Evolutionary conservation across 352 stramenopile genomes (phyloP), one percentile per base, ranked within the genome.

Genomic region (Globisporangium mamillatum): DNA sequence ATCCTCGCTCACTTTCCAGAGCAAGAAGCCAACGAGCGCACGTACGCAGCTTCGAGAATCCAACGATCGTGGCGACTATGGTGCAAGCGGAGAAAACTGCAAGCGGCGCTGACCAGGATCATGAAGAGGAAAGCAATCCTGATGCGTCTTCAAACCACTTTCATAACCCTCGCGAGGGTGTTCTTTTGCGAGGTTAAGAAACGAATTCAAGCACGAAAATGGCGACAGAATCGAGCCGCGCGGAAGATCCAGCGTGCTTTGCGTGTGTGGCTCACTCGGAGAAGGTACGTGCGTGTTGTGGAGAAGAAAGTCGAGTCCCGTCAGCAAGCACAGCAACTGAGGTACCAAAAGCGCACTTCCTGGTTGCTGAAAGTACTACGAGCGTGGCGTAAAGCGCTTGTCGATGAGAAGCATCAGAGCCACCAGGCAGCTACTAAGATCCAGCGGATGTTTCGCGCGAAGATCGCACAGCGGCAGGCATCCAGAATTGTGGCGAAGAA

Each of bases 151-250:
- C 68, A 83, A 22, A 67, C 66, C n/a, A 85, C 67, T 38, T 89
- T 89, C 46, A 67, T 72, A 25, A 73, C 63, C 7, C 44, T 84
- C 50, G 84, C 80, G 1, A 53, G 53, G 34, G 60, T 75, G 32
- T 90, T 92, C 61, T 89, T 91, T 50, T 54, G 38, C 8, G 74
- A 86, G 66, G 56, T 89, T 38, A 78, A 77, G 54, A 70, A 71
- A 50, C 58, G 65, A 14, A 63, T 78, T 8, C 63, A 78, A 1
- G 66, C 73, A 5, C 83, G 68, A 50, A 74, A 75, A 32, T 79
- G 74, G 64, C 69, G 66, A 1, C 75, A 65, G 7, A 59, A 90
- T 53, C 69, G 60, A 14, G 81, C 82, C 58, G 80, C 81, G 1
- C 75, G 58, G 4, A 76, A 68, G 34, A 85, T 92, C 25, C 85